phyloP scores from a whole-genome alignment of 2,329 filamentous ascomycete species.

The Penicillium sp. region DNA sequence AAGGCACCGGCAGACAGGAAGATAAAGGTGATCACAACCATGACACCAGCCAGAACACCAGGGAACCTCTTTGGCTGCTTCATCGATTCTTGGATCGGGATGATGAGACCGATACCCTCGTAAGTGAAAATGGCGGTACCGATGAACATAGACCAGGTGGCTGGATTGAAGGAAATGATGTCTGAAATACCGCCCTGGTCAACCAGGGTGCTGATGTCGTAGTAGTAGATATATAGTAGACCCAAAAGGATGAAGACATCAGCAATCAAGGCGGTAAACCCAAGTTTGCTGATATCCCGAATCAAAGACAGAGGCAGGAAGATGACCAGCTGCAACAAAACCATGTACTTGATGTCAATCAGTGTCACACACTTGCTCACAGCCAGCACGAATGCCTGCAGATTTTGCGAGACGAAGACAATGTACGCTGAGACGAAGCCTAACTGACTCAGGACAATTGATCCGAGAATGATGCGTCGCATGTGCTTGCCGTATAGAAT shows the following conservation, averaged over 20 bases:
- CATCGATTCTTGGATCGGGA: conserved; percentile 98
- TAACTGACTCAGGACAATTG: conserved; percentile 92
- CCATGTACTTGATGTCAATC: conserved; percentile 84
- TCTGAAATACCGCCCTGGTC: conserved; percentile 73
- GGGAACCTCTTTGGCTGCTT: conserved; percentile 86
- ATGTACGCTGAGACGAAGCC: conserved; percentile 95
- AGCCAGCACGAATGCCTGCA: conserved; percentile 90
- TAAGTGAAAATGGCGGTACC: conserved; percentile 99
- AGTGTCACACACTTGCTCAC: conserved; percentile 82
- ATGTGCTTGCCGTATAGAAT: conserved; percentile 88
- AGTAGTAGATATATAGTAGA: conserved; percentile 92
- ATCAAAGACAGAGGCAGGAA: conserved; percentile 93
- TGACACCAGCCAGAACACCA: conserved; percentile 79
- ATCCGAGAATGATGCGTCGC: conserved; percentile 79
- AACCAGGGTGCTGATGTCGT: conserved; percentile 81
- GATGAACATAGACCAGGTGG: conserved; percentile 96
- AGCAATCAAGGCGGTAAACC: conserved; percentile 88
- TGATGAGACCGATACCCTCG: conserved; percentile 94
- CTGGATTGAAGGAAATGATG: conserved; percentile 83
- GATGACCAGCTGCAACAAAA: conserved; percentile 90
- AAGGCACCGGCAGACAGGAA: conserved; percentile 90
- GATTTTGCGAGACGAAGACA: conserved; percentile 92
- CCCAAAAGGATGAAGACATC: conserved; percentile 93
- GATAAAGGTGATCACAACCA: conserved; percentile 89
- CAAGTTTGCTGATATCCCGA: conserved; percentile 94